Evolutionary conservation across 108 stramenopile species (phyloP).

Genomic region (Cyclotella sp.): DNA sequence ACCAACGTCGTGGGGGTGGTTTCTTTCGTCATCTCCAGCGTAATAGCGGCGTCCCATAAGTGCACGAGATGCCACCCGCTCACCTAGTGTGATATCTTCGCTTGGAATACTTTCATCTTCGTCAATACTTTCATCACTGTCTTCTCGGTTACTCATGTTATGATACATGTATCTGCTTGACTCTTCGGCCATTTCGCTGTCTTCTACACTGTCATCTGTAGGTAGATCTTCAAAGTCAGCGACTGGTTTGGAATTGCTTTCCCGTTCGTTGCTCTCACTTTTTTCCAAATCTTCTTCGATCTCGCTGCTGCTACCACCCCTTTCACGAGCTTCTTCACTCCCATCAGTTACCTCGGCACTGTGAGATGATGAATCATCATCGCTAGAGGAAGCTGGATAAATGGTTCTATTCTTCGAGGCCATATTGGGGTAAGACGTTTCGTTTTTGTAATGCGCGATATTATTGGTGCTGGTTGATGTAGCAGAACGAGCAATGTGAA

Average conservation of each 20-base stretch:
- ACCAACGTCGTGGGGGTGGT: slow-evolving; percentile 9
- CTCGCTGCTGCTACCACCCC: background rate
- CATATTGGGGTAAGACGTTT: background rate
- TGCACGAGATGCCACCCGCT: slow-evolving; percentile 40
- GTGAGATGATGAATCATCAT: slow-evolving; percentile 31
- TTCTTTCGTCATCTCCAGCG: slow-evolving; percentile 11
- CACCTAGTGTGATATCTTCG: slow-evolving; percentile 44
- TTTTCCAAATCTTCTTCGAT: slow-evolving; percentile 16
- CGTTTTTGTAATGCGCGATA: background rate
- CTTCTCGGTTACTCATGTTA: slow-evolving; percentile 7
- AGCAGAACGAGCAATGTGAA: too few relatives aligned
- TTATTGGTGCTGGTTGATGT: background rate
- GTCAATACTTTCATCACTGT: slow-evolving; percentile 11
- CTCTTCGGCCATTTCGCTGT: slow-evolving; percentile 16
- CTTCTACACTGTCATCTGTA: slow-evolving; percentile 42
- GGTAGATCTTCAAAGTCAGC: slow-evolving; percentile 51
- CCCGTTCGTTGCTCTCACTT: background rate
- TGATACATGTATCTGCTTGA: slow-evolving; percentile 6
- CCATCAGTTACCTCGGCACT: slow-evolving; percentile 1
- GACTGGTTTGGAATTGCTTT: slow-evolving; percentile 7
- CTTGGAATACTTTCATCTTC: background rate
- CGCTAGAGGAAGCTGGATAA: slow-evolving; percentile 50
- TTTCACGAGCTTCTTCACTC: background rate
- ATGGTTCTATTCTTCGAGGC: background rate
- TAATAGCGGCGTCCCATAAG: slow-evolving; percentile 35